Evolutionary conservation across 257 asterid species (phyloP).

Genomic region (Haberlea rhodopensis): DNA sequence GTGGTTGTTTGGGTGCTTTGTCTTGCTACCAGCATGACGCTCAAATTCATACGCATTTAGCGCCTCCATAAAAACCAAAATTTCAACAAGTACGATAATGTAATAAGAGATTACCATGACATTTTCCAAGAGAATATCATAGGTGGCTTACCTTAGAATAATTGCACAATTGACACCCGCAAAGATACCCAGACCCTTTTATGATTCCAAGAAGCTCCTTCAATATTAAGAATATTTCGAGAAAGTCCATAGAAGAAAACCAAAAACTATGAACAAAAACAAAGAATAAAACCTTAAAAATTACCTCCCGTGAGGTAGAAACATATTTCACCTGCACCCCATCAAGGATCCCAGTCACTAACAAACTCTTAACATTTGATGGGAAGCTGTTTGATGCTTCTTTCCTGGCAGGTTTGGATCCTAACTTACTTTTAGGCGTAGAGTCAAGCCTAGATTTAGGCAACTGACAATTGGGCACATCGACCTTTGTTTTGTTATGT

Average conservation of each 20-base stretch:
- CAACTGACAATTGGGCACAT: constrained; percentile 33
- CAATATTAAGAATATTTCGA: constrained; percentile 26
- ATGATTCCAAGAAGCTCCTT: constrained; percentile 90
- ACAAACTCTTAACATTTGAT: constrained; percentile 88
- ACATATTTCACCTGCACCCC: constrained; percentile 86
- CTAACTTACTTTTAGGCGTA: constrained; percentile 48
- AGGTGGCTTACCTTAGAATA: constrained; percentile 88
- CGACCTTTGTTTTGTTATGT: constrained; percentile 42
- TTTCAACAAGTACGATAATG: background rate
- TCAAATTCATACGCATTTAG: constrained; percentile 91
- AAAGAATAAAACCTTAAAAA: constrained; percentile 7
- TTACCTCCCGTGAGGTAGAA: constrained; percentile 75
- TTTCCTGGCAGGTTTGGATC: constrained; percentile 59
- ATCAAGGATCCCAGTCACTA: constrained; percentile 90
- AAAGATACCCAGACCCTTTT: constrained; percentile 89
- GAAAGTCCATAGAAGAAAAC: constrained; percentile 22
- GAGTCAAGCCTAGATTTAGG: constrained; percentile 48
- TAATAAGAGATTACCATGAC: background rate
- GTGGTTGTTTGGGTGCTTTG: constrained; percentile 97
- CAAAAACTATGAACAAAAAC: constrained; percentile 10
- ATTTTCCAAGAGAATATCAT: background rate
- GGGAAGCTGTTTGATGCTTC: constrained; percentile 97
- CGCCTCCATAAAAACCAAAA: constrained; percentile 40
- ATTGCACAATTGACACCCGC: constrained; percentile 82
- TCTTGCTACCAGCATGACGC: constrained; percentile 90